Percentiles rank a stretch among this genome's conserved stretches.
Conservation (phyloP, 2,329 filamentous ascomycete species). For the Conoideocrella luteorostrata region DNA sequence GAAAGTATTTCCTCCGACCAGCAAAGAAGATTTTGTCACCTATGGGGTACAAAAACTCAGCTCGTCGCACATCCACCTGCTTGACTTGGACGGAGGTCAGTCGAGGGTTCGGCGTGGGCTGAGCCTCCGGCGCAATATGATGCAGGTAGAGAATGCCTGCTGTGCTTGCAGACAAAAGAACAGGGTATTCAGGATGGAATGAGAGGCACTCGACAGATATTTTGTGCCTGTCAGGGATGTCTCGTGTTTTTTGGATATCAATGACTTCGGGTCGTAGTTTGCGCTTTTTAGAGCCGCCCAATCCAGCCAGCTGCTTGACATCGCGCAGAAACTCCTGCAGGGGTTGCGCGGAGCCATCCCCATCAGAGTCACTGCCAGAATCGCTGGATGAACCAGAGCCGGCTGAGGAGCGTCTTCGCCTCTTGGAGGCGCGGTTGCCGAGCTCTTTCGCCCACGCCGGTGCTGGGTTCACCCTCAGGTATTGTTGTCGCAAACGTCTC, state of each 20-base stretch:
- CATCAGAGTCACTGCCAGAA: constrained; percentile 52
- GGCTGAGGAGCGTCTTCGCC: constrained; percentile 45
- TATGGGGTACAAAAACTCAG: constrained; percentile 66
- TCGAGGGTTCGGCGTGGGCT: constrained; percentile 76
- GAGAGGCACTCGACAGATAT: constrained; percentile 75
- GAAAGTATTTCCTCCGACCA: constrained; percentile 84
- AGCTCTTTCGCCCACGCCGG: constrained; percentile 53
- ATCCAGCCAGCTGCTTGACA: constrained; percentile 57
- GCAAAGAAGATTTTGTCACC: constrained; percentile 82
- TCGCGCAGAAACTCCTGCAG: constrained; percentile 75
- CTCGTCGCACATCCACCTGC: constrained; percentile 75
- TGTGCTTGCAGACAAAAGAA: constrained; percentile 83
- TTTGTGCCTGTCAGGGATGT: constrained; percentile 73
- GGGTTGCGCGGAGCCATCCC: constrained; percentile 63
- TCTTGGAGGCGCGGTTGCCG: constrained; percentile 43
- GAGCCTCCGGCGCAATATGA: constrained; percentile 71
- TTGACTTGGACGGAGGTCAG: constrained; percentile 85
- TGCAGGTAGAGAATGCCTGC: constrained; percentile 83
- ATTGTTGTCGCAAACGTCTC: constrained; percentile 72
- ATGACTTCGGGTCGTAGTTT: constrained; percentile 81
- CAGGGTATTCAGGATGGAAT: constrained; percentile 83
- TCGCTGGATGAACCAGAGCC: constrained; percentile 44
- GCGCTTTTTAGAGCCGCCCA: constrained; percentile 49
- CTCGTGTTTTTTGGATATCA: constrained; percentile 82
- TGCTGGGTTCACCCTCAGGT: constrained; percentile 51